Evolutionary conservation across 2,329 filamentous ascomycete genomes (phyloP), one percentile per base, ranked within the genome.

Genomic region (Pseudogymnoascus sp.): DNA sequence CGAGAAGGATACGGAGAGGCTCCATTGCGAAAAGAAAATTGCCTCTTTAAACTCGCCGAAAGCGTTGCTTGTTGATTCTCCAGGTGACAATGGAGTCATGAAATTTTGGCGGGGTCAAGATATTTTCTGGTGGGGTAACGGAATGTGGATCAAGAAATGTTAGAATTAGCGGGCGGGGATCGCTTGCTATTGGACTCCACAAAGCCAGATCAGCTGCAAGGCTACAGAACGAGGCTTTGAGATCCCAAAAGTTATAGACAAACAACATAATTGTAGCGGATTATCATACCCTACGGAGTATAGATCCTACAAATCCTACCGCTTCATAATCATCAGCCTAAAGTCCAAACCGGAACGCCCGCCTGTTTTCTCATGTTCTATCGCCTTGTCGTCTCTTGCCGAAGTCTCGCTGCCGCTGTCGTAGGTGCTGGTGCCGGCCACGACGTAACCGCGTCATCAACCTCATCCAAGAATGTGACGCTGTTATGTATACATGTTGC

Each of bases 401-500:
- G 64, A 65, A 74, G 66, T 52, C 72, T 68, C 5, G 67, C 71
- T 29, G 72, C 71, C 26, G 70, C 70, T 35, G 72, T 73, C 6
- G 72, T 71, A 43, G 72, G 71, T 29, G 70, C 63, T n/a, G 72
- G 72, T 68, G 93, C 90, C 2, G 92, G 91, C 94, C 94, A 97
- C 21, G 84, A 86, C 55, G 84, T 84, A 1, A 96, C 92, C 16
- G 90, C 89, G 76, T 96, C 91, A 66, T 95, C 90, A 23, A 97
- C 89, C 76, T 97, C 92, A 69, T 95, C 91, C 66, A 97, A 75
- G 73, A 97, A 99, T 0, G 87, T 90, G 10, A 83, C 82, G 66
- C 91, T 92, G 71, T 97, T 99, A 70, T 96, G 90, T 67, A 99
- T 82, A 6, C 84, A 86, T 0, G 94, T 97, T 3, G 92, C 92